Percentiles rank a stretch among this genome's conserved stretches.
These are phyloP conservation scores for Leccinum boreale DNA, from an alignment of 768 basidiomycete genomes.

Conservation along the genomic window DNA sequence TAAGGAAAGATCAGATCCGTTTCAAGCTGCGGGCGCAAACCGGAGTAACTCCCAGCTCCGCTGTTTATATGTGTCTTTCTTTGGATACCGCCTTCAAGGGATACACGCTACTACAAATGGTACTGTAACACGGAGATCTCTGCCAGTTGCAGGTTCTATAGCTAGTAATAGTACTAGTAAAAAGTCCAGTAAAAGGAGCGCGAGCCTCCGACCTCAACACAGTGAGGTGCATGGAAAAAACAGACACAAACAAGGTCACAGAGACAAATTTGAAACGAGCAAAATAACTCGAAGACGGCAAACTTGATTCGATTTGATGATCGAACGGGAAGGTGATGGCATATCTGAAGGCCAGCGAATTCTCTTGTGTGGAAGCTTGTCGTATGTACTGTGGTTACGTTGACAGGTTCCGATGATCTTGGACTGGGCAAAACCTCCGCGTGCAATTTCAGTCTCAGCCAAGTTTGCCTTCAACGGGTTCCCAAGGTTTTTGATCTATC, in stretches of 20 bases:
- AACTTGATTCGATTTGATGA: background rate
- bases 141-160: background rate
- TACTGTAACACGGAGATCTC: background rate
- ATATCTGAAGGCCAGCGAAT: background rate
- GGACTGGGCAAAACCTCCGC: background rate
- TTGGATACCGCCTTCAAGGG: background rate
- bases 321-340: background rate
- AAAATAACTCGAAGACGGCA: background rate
- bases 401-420: background rate
- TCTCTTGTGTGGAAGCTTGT: background rate
- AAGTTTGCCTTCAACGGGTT: background rate
- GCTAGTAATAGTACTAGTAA: background rate
- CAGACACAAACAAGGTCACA: background rate
- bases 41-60: background rate
- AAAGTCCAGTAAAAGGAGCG: background rate
- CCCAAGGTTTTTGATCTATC: background rate
- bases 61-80: background rate
- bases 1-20: background rate
- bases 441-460: background rate
- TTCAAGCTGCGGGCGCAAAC: background rate
- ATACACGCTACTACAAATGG: background rate
- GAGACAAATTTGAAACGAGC: background rate
- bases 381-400: background rate
- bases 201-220: background rate
- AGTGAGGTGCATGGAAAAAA: background rate